Evolutionary conservation across 2,329 filamentous ascomycete genomes (phyloP).

Genomic region (Talaromyces sp.): DNA sequence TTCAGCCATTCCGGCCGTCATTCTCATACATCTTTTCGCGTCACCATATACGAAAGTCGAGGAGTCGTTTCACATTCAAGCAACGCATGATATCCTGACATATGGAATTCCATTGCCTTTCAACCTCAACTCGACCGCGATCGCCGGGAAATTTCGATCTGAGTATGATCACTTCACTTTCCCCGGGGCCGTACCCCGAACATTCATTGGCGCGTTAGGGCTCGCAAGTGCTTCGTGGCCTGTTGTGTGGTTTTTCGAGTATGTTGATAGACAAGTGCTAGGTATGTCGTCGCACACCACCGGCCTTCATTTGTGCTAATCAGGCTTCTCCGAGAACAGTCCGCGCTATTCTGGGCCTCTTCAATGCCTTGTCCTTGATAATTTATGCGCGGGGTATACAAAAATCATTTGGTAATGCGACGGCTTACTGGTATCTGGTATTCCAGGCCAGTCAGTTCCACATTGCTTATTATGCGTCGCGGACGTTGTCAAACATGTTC

Average conservation of each 20-base stretch:
- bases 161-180: constrained; percentile 88
- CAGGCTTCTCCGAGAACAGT: constrained; percentile 45
- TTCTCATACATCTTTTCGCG: constrained; percentile 64
- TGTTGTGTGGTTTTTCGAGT: constrained; percentile 54
- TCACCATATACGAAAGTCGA: constrained; percentile 96
- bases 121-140: not conserved
- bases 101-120: constrained; percentile 62
- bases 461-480: constrained; percentile 82
- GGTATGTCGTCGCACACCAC: constrained; percentile 35
- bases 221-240: constrained; percentile 70
- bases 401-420: constrained; percentile 61
- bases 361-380: constrained; percentile 66
- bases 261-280: constrained; percentile 53
- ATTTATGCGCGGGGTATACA: constrained; percentile 61
- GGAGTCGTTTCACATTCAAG: constrained; percentile 97
- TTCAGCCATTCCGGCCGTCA: constrained; percentile 57
- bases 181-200: constrained; percentile 83
- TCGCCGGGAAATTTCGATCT: constrained; percentile 38
- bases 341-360: constrained; percentile 68
- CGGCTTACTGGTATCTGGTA: constrained; percentile 72
- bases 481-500: constrained; percentile 94
- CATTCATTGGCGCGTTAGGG: constrained; percentile 75
- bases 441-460: constrained; percentile 86
- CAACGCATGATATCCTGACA: constrained; percentile 78
- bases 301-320: not conserved